Evolutionary conservation across 805 yeast species (phyloP), one percentile per base, ranked within the genome.

Genomic region (Candida arabinofermentans): DNA sequence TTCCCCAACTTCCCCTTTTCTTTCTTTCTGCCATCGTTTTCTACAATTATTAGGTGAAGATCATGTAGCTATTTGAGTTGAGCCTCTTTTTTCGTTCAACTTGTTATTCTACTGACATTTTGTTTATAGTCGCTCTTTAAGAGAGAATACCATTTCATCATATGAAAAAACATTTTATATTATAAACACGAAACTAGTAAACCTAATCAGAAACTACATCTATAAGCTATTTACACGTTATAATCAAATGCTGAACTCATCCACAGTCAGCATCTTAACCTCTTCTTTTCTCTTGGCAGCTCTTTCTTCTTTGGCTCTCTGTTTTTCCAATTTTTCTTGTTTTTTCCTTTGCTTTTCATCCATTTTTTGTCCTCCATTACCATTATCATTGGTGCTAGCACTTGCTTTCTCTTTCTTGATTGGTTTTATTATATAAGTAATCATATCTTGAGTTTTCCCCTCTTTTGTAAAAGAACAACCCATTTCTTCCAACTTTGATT

Each of bases 271-370:
- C 22, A 50, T 27, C 37, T 39, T 43, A 17, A 41, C 19, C 12
- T 42, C 42, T 17, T 41, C 31, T 44, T 37, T 34, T 36, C 40
- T 18, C 37, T 35, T n/a, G 6, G 36, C 13, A 12, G 36, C 13
- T 40, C 39, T 16, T 50, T 49, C 36, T 37, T 39, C 47, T 14
- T 46, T 43, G 17, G 44, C 32, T 8, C 55, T 44, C 47, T 63
- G 62, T 42, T 70, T 62, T 41, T 64, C 63, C 37, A 45, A 50
- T 49, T 58, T 65, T 41, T 61, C 61, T 39, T 54, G 50, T 19
- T 59, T 63, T 41, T 63, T 70, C 26, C 59, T 42, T 5, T 50
- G 56, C 34, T 49, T 58, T 37, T 57, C 63, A 26, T 66, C 67
- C 16, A 48, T 50, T 22, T 51, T 51, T 7, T 40, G 18, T 16